Conservation (phyloP, 2,329 filamentous ascomycete genomes). For the Sodiomyces alkalinus region DNA sequence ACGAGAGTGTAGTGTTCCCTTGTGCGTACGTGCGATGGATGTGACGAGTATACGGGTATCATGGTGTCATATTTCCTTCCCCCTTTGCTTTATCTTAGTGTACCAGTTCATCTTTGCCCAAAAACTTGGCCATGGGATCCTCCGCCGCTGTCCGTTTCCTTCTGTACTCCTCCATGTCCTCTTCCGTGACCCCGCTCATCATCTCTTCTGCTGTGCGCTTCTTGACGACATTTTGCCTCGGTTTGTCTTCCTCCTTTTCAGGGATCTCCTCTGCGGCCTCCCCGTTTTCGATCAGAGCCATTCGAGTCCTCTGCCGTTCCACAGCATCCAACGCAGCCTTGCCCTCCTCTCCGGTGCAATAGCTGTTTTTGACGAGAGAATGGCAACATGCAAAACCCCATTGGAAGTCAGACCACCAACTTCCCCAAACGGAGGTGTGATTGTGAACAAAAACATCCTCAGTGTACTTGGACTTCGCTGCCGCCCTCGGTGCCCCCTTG, state of each 20-base stretch:
- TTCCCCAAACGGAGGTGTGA: constrained; percentile 85
- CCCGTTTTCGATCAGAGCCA: constrained; percentile 18
- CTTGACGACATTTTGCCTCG: constrained; percentile 24
- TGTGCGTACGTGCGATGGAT: neutral
- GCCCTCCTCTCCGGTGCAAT: constrained; percentile 87
- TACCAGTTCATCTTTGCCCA: constrained; percentile 57
- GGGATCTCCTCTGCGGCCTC: constrained; percentile 11
- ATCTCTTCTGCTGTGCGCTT: constrained; percentile 71
- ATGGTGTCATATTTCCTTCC: constrained; percentile 1
- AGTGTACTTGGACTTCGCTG: constrained; percentile 76
- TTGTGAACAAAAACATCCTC: constrained; percentile 86
- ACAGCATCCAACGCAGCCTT: constrained; percentile 67
- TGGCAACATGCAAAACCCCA: constrained; percentile 97
- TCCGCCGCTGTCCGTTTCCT: constrained; percentile 56
- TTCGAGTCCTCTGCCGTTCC: constrained; percentile 41
- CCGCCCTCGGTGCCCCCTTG: constrained; percentile 68
- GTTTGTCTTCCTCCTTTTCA: constrained; percentile 17
- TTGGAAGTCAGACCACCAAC: constrained; percentile 90
- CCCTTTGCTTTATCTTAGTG: constrained; percentile 19
- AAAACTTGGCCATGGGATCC: constrained; percentile 75
- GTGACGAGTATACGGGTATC: constrained; percentile 7
- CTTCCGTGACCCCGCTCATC: constrained; percentile 62
- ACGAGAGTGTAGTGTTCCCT: no score
- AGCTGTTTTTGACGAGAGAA: constrained; percentile 87
- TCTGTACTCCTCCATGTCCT: constrained; percentile 76